Conservation (phyloP, 2,329 filamentous ascomycete species). For the Gnomoniopsis sp. region DNA sequence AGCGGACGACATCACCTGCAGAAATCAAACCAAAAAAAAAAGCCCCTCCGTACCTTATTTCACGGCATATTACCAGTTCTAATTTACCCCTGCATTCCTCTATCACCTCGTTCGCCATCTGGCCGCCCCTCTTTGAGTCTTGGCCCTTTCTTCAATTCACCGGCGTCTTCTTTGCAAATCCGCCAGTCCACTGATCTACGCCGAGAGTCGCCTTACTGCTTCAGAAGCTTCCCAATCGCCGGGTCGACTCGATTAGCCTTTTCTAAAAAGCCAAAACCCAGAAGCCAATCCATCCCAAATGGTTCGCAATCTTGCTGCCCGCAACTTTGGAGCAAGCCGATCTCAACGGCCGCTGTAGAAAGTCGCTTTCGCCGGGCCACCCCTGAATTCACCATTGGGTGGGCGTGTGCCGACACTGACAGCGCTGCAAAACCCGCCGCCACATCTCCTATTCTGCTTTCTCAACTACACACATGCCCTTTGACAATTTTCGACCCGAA, state of each 20-base stretch:
- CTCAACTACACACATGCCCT: background rate
- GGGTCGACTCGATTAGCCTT: background rate
- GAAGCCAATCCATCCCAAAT: background rate
- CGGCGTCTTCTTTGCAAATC: background rate
- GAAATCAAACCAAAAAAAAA: background rate
- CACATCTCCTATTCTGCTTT: no score
- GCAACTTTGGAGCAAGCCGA: background rate
- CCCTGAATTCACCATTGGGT: background rate
- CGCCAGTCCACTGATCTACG: background rate
- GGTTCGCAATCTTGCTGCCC: no score
- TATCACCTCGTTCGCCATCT: background rate
- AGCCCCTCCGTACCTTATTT: background rate
- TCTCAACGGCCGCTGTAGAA: background rate
- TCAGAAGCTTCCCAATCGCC: background rate
- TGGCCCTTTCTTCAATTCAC: background rate
- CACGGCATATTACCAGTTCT: background rate
- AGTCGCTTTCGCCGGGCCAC: background rate
- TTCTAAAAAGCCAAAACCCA: background rate
- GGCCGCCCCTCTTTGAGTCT: background rate
- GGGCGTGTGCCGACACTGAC: no score
- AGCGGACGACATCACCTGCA: no score
- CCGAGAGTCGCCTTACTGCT: background rate
- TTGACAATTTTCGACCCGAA: background rate
- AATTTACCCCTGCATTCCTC: slow-evolving; percentile 10
- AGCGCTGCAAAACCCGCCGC: background rate